Percentiles rank a stretch among this genome's conserved stretches.
Conservation (phyloP, 1,284 basidiomycete genomes). For the Ustanciosporium gigantosporum region DNA sequence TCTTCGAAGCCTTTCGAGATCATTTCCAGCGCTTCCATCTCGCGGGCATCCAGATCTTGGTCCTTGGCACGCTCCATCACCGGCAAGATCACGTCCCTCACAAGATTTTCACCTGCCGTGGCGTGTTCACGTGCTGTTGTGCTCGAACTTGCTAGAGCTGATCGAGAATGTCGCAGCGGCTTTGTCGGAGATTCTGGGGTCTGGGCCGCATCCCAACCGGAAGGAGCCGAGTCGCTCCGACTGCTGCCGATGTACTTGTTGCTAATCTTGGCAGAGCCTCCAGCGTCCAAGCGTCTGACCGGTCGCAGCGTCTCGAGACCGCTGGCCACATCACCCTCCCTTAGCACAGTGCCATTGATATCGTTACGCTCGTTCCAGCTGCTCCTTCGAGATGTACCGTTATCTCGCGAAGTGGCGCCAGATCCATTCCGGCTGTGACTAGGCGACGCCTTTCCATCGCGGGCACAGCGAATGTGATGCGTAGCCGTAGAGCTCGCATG, state of each 20-base stretch:
- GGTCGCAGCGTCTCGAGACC: slow-evolving; percentile 83
- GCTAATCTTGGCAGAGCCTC: slow-evolving; percentile 76
- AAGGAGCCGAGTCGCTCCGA: slow-evolving; percentile 26
- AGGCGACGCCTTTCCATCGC: slow-evolving; percentile 33
- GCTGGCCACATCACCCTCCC: slow-evolving; percentile 71
- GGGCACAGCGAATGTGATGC: slow-evolving; percentile 26
- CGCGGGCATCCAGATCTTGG: slow-evolving; percentile 79
- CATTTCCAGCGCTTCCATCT: slow-evolving; percentile 86
- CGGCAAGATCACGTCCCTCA: slow-evolving; percentile 47
- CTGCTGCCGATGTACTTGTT: slow-evolving; percentile 73
- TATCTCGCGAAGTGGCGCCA: slow-evolving; percentile 12
- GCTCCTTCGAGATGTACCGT: slow-evolving; percentile 34
- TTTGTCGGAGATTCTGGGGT: slow-evolving; percentile 5
- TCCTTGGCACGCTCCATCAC: slow-evolving; percentile 44
- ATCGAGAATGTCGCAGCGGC: slow-evolving; percentile 25
- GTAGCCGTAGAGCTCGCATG: slow-evolving; percentile 27
- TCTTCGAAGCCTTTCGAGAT: slow-evolving; percentile 84
- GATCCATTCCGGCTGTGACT: slow-evolving; percentile 26
- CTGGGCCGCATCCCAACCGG: slow-evolving; percentile 8
- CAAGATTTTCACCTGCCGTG: slow-evolving; percentile 34
- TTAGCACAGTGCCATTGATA: slow-evolving; percentile 73
- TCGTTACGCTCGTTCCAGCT: slow-evolving; percentile 68
- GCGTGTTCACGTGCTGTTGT: slow-evolving; percentile 28
- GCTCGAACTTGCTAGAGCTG: slow-evolving; percentile 21
- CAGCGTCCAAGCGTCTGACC: slow-evolving; percentile 83